These are phyloP conservation scores for Podospora bellae-mahoneyi DNA, from an alignment of 495 filamentous ascomycete species.

Conservation along the genomic window DNA sequence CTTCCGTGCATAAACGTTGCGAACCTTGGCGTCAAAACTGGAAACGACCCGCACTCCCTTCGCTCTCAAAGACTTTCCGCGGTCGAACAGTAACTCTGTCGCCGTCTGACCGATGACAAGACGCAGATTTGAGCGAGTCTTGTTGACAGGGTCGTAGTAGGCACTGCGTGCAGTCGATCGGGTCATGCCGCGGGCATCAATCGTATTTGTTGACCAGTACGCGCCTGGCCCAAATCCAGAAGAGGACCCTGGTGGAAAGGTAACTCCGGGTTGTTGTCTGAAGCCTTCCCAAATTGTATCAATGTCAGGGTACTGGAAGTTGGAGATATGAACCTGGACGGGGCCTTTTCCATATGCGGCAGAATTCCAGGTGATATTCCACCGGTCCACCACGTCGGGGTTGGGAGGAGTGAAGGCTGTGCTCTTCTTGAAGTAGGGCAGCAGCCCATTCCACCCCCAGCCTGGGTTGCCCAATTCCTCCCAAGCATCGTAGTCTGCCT, in stretches of 20 bases:
- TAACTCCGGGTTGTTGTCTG: slow-evolving; percentile 14
- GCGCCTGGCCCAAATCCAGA: slow-evolving; percentile 20
- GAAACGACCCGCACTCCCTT: slow-evolving; percentile 25
- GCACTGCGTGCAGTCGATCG: slow-evolving; percentile 27
- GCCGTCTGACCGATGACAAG: slow-evolving; percentile 28
- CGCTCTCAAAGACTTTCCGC: slow-evolving; percentile 15
- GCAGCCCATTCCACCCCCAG: slow-evolving; percentile 55
- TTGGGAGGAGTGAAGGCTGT: slow-evolving; percentile 29
- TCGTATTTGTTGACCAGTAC: slow-evolving; percentile 22
- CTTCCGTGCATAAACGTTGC: slow-evolving; percentile 25
- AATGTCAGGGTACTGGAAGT: slow-evolving; percentile 29
- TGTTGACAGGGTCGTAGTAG: slow-evolving; percentile 30
- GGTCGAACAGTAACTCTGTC: slow-evolving; percentile 24
- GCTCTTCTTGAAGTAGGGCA: slow-evolving; percentile 47
- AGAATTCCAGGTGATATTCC: slow-evolving; percentile 28
- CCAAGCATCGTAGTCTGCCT: slow-evolving; percentile 61
- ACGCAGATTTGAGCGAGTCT: slow-evolving; percentile 20
- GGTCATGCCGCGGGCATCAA: slow-evolving; percentile 26
- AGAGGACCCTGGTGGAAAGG: slow-evolving; percentile 12
- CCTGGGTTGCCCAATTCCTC: slow-evolving; percentile 57
- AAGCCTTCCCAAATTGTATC: slow-evolving; percentile 24
- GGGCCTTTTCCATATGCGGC: slow-evolving; percentile 25
- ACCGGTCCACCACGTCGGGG: slow-evolving; percentile 29
- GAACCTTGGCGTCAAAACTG: slow-evolving; percentile 11
- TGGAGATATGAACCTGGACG: slow-evolving; percentile 22